A percentile compares a stretch with the other conserved stretches of the same genome.
phyloP scores from a whole-genome alignment of 2,329 filamentous ascomycete genomes.

The Paracamarosporium sp. region DNA sequence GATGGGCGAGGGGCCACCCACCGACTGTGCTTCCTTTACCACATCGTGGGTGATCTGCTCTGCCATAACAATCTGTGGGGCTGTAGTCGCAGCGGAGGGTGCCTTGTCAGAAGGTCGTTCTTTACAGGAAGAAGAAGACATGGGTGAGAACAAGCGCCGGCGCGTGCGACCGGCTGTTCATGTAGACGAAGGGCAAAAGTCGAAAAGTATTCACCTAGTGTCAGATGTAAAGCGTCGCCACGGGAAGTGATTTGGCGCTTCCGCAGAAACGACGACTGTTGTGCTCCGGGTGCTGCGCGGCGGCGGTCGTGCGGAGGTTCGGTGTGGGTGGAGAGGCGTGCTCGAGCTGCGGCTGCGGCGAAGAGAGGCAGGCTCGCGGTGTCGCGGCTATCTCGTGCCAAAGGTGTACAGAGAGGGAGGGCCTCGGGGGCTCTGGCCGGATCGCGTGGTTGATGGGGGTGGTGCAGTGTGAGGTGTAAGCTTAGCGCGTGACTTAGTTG shows the following conservation, averaged over 20 bases:
- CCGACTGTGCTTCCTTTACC: constrained; percentile 74
- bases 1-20: constrained; percentile 68
- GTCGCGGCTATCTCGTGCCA: constrained; percentile 27
- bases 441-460: constrained; percentile 36
- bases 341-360: constrained; percentile 8
- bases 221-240: constrained; percentile 49
- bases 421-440: constrained; percentile 39
- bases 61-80: constrained; percentile 72
- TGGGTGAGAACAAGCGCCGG: constrained; percentile 15
- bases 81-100: constrained; percentile 45
- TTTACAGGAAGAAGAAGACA: constrained; percentile 20
- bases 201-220: constrained; percentile 46
- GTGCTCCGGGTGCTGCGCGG: constrained; percentile 38
- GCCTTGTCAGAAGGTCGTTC: constrained; percentile 42
- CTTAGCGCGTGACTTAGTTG: constrained; percentile 16
- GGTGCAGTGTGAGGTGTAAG: constrained; percentile 17
- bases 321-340: constrained; percentile 25
- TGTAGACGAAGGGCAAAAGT: constrained; percentile 30
- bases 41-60: constrained; percentile 73
- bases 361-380: constrained; percentile 31
- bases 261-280: constrained; percentile 46
- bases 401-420: constrained; percentile 28
- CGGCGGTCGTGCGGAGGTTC: constrained; percentile 37
- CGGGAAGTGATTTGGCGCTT: constrained; percentile 47
- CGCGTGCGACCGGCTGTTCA: constrained; percentile 24